Evolutionary conservation across 768 basidiomycete species (phyloP), one percentile per base, ranked within the genome.

Genomic region (Termitomyces sp.): DNA sequence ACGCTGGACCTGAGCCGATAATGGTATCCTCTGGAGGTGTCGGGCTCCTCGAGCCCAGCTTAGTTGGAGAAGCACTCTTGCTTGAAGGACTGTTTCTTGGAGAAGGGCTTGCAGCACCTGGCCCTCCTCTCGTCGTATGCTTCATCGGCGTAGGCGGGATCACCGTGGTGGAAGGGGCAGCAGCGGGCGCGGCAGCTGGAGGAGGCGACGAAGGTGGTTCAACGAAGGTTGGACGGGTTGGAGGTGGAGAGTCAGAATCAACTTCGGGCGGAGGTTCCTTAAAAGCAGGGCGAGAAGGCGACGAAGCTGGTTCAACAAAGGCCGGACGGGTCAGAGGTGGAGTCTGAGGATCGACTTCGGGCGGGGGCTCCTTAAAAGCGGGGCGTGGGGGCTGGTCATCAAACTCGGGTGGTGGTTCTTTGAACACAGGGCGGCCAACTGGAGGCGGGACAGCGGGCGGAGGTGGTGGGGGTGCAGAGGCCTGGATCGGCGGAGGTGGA

Each of bases 221-320:
- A 49, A 45, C 47, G 67, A 87, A 88, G 0, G 65, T 60, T 22
- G 70, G 73, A 35, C 64, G 66, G n/a, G 70, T 69, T 10, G 70
- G 69, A 22, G 53, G 45, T 25, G 46, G 38, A 20, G 46, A 35
- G 11, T 76, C 64, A 38, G 81, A 76, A 45, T 83, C 81, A 25
- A 68, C 59, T 68, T 86, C 86, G 3, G 82, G 82, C 23, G 82
- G 80, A 9, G 85, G 86, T 50, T 84, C 84, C 62, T 76, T 86
- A 68, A 86, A 89, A 2, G 66, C 54, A 7, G 85, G 85, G 20
- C 72, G 65, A n/a, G 66, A 61, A 29, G 74, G 70, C 32, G n/a
- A n/a, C n/a, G n/a, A n/a, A n/a, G n/a, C n/a, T n/a, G n/a, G n/a
- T n/a, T n/a, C n/a, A n/a, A n/a, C n/a, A n/a, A n/a, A n/a, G n/a